Base-by-base conservation (phyloP, 257 asterid genomes). In the Salvia miltiorrhiza region DNA sequence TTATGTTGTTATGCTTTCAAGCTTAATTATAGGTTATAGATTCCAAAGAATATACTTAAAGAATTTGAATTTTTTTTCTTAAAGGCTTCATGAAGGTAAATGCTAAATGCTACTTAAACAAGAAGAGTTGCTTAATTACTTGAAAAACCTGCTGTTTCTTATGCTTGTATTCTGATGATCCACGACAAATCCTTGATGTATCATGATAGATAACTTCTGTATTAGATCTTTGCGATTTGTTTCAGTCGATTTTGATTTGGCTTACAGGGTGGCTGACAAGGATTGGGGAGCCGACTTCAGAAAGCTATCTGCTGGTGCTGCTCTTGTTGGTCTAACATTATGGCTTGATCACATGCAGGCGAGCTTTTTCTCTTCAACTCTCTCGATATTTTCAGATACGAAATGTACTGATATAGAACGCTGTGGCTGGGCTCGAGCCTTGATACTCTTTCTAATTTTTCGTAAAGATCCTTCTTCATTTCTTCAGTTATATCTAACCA, bases 301-400 rank as follows among this genome's bases (percentile, higher is more conserved):
- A 76, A 90, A 90, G 79, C 68, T 93, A 73, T 93, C 99, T 13
- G 96, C 93, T 20, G 99, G 97, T 52, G 97, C 97, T 79, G 95
- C 97, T 79, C 90, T 93, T 65, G 96, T 88, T 63, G 99, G 90
- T 43, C 83, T 93, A 24, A 93, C 97, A 75, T 75, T 93, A 73
- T 93, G 99, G 99, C 96, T 93, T 61, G 99, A 93, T 83, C 95
- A 76, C 82, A 90, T 93, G 99, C 99, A 90, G 99, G 99, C 79
- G 77, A 53, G 55, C 69, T 67, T 74, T 66, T 44, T 9, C 49
- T 43, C 33, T 56, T 37, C n/a, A 2, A 21, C 54, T 50, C 65
- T 61, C 43, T 65, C 63, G 63, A 73, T 44, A 10, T 48, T 62
- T 49, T 57, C 62, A 3, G 32, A 60, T 50, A 49, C 9, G 43